Base-by-base conservation (phyloP, 352 stramenopile species). In the Globisporangium splendens region DNA sequence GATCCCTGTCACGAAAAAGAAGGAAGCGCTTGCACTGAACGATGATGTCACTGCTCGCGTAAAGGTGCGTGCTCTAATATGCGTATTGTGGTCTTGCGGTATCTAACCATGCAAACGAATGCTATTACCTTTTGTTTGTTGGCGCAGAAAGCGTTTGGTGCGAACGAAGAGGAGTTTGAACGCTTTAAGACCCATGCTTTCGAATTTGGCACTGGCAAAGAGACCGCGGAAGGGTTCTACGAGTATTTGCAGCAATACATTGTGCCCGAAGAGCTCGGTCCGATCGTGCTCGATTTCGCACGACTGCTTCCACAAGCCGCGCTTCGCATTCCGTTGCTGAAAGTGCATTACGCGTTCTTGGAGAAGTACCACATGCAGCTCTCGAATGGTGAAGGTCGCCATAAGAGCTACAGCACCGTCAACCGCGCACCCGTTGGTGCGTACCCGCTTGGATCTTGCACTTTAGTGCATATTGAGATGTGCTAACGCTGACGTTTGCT, bases 201-300 rank as follows among this genome's bases (percentile, higher is more conserved):
- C 20, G 66, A 86, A 20, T 95, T 83, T 62, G 86, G 86, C 41
- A 88, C 77, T 47, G 80, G 69, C 44, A 80, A 90, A 38, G 78
- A 90, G 56, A 66, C 69, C 0, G 80, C 83, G 0, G 69, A 78
- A 8, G 69, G 57, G 3, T 95, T 95, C 42, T 90, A 95, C 41
- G 51, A 28, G 17, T 93, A 93, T 46, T 54, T 95, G 35, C 69
- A 66, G 35, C 51, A 72, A 20, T 56, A 86, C 3, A 89, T 95
- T 31, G 65, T 68, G 1, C 63, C 73, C 8, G 59, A 80, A 3
- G 65, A 80, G 51, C 69, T 95, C 47, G 65, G 73, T 6, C 76
- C 79, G 13, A 90, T 95, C 43, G 81, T 93, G 14, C 43, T 91
- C 50, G 86, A 95, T 51, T 95, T 95, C 70, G 86, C 86, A 5